Percentiles rank a stretch among this genome's conserved stretches.
phyloP scores from a whole-genome alignment of 768 basidiomycete species.

The Sporobolomyces roseus region DNA sequence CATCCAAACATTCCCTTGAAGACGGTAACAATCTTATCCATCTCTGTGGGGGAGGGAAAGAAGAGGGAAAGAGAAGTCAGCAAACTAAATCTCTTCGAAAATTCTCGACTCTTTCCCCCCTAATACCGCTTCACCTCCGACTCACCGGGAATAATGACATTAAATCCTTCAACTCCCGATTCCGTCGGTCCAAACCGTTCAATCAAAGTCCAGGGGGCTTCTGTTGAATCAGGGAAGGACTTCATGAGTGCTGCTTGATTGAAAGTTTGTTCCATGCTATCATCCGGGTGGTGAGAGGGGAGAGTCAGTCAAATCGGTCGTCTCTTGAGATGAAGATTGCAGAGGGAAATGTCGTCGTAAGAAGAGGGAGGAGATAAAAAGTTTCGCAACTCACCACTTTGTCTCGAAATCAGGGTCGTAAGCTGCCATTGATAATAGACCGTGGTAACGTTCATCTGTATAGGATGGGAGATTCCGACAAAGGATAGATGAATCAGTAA shows the following conservation, averaged over 20 bases:
- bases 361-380: too few species aligned
- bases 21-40: constrained; percentile 44
- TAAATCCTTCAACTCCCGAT: constrained; percentile 33
- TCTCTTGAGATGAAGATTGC: too few species aligned
- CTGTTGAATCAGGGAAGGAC: constrained; percentile 40
- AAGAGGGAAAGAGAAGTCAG: neutral
- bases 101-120: neutral
- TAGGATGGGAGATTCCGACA: too few species aligned
- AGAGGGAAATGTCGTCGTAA: too few species aligned
- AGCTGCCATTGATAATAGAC: constrained; percentile 37
- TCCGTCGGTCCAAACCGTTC: constrained; percentile 40
- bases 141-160: constrained; percentile 41
- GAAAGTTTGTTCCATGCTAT: constrained; percentile 39
- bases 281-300: too few species aligned
- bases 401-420: constrained; percentile 38
- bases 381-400: too few species aligned
- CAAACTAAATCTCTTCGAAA: too few species aligned
- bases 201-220: constrained; percentile 36
- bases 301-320: too few species aligned
- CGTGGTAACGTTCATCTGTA: constrained; percentile 23
- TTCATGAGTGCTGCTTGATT: constrained; percentile 9
- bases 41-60: constrained; percentile 11
- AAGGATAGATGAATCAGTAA: neutral
- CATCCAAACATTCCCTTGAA: constrained; percentile 41
- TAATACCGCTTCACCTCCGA: neutral